These are phyloP conservation scores for Physcomitrellopsis africana DNA, from an alignment of 225 moss, liverwort and hornwort species.

Conservation along the genomic window DNA sequence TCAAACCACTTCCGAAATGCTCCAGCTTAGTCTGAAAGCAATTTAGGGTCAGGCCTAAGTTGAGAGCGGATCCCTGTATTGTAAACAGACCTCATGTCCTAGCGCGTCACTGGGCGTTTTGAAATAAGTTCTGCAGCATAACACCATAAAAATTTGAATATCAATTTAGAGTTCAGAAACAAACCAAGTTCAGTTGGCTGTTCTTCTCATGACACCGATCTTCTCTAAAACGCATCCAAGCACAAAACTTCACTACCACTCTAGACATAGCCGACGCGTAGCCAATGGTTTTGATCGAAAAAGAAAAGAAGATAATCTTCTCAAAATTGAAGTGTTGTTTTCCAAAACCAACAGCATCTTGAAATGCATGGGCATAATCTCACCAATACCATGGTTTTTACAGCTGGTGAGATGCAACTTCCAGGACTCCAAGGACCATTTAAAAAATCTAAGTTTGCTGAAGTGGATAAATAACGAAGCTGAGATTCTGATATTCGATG, in stretches of 20 bases:
- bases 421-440: conserved; percentile 5
- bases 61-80: too few relatives aligned
- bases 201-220: conserved; percentile 9
- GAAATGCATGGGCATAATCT: conserved; percentile 3
- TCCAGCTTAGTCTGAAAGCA: conserved; percentile 6
- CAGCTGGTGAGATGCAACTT: conserved; percentile 12
- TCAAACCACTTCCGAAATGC: neutral
- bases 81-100: too few relatives aligned
- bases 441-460: conserved; percentile 10
- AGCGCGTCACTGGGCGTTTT: conserved; percentile 14
- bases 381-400: conserved; percentile 7
- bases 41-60: too few relatives aligned
- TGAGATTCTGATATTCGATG: conserved; percentile 6
- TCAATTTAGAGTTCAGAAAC: conserved; percentile 11
- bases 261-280: neutral
- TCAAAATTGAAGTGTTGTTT: neutral
- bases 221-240: conserved; percentile 5
- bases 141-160: conserved; percentile 13
- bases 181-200: conserved; percentile 12
- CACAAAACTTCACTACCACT: neutral
- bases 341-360: neutral
- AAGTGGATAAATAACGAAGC: conserved; percentile 2
- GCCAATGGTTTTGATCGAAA: conserved; percentile 7
- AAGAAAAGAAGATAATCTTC: conserved; percentile 6
- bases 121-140: conserved; percentile 22